A percentile compares a stretch with the other conserved stretches of the same genome.
phyloP scores from a whole-genome alignment of 2,329 filamentous ascomycete species.

The Nemania abortiva region DNA sequence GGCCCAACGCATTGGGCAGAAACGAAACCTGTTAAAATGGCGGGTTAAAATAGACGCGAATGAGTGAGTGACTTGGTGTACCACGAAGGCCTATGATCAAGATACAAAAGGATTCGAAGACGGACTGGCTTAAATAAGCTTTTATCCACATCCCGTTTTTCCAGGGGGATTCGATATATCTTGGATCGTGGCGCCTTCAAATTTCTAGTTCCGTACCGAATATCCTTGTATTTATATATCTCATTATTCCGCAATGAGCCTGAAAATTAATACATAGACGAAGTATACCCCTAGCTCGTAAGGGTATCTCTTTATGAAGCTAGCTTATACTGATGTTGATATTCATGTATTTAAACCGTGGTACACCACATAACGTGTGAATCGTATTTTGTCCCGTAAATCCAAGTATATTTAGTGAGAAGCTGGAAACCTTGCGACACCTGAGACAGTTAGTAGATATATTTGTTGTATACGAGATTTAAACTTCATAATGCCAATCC shows the following conservation, averaged over 20 bases:
- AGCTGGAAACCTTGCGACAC: no score
- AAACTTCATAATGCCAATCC: no score
- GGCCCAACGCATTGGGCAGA: no score
- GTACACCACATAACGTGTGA: background rate
- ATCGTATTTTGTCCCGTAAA: no score
- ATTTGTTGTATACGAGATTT: no score
- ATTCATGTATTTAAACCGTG: background rate
- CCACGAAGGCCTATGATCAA: no score
- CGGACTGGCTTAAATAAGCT: background rate
- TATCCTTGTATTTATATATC: background rate
- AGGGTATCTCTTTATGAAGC: background rate
- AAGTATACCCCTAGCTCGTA: background rate
- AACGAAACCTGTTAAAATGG: no score
- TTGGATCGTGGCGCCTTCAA: background rate
- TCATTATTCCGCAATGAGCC: background rate
- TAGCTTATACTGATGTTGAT: background rate
- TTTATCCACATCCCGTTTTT: background rate
- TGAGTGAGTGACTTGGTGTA: no score
- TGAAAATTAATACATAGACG: background rate
- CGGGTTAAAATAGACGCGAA: no score
- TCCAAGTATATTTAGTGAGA: no score
- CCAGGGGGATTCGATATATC: background rate
- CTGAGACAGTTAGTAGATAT: no score
- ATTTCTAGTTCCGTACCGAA: background rate
- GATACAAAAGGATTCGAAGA: no score